A percentile compares a stretch with the other conserved stretches of the same genome.
Conservation (phyloP, 192 early-diverging fungal species). For the Coemansia sp. region DNA sequence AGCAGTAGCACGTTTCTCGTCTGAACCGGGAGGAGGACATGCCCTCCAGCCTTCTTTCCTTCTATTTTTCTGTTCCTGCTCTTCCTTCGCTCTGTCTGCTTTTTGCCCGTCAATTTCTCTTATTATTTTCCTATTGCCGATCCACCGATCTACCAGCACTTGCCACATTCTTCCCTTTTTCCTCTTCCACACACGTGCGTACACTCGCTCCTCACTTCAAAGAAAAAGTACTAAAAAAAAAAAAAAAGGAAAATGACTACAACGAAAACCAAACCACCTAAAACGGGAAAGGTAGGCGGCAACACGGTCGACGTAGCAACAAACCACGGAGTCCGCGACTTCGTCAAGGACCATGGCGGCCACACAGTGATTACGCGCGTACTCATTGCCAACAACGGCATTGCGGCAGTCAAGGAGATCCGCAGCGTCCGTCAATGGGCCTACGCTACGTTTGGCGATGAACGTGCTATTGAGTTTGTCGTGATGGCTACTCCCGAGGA, state of each 20-base stretch:
- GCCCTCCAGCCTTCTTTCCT: no score
- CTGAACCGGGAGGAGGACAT: no score
- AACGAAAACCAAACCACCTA: background rate
- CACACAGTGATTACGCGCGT: slow-evolving; percentile 93
- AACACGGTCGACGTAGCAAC: slow-evolving; percentile 69
- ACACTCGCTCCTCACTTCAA: background rate
- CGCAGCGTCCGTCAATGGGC: slow-evolving; percentile 98
- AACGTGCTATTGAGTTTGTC: slow-evolving; percentile 93
- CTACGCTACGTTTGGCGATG: slow-evolving; percentile 97
- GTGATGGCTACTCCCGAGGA: slow-evolving; percentile 99
- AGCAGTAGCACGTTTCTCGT: background rate
- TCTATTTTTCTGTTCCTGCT: no score
- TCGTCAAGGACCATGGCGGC: slow-evolving; percentile 75
- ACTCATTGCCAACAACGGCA: slow-evolving; percentile 99
- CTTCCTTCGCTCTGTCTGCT: background rate
- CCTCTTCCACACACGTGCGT: background rate
- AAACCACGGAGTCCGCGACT: slow-evolving; percentile 70
- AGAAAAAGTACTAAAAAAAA: background rate
- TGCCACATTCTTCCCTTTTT: background rate
- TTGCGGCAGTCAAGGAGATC: slow-evolving; percentile 99
- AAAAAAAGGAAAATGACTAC: background rate
- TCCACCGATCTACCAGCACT: background rate
- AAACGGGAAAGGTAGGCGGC: slow-evolving; percentile 60
- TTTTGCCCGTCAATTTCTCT: background rate
- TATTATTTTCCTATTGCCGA: background rate